Evolutionary conservation across 352 stramenopile species (phyloP), one percentile per base, ranked within the genome.

Genomic region (Pythium diclinum): DNA sequence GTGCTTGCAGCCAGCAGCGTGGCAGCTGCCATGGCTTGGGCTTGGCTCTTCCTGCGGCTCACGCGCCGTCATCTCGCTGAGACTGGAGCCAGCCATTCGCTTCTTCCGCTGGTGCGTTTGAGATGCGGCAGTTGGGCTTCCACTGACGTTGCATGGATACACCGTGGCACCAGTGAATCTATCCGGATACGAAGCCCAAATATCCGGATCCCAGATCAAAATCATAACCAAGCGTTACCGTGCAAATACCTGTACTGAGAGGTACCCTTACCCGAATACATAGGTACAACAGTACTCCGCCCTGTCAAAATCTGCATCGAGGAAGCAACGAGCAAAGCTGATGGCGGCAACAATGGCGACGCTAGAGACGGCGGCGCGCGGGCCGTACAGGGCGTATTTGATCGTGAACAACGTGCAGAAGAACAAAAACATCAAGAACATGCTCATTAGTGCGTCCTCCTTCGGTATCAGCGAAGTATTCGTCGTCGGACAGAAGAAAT

Each of bases 371-470:
- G 34, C 48, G 36, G 19, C 34, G 34, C 47, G 46, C 58, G n/a
- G 23, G 17, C 40, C 51, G n/a, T 42, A 46, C n/a, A 25, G 51
- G 19, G 75, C 89, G 46, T 94, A 91, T 68, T 74, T 97, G 33
- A 96, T 98, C 44, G 76, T 98, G 30, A 96, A 91, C 75, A 98
- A 98, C 74, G 95, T 98, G 49, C 87, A 92, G 69, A 97, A 97
- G 76, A 76, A 69, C 38, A 89, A 91, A 63, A 97, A 97, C 72
- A 83, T 97, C 46, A 81, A 83, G 59, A 90, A 90, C 61, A 84
- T 97, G 72, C 68, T 97, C 13, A 65, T 92, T 32, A 93, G 88
- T 19, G 89, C 85, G 1, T 85, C 81, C 11, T 74, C 88, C 0
- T 97, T 97, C 78, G 91, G 89, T 25, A 84, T 92, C 7, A 58